Percentiles rank a stretch among this genome's conserved stretches.
phyloP scores from a whole-genome alignment of 2,329 filamentous ascomycete species.

The Botrytis paeoniae region DNA sequence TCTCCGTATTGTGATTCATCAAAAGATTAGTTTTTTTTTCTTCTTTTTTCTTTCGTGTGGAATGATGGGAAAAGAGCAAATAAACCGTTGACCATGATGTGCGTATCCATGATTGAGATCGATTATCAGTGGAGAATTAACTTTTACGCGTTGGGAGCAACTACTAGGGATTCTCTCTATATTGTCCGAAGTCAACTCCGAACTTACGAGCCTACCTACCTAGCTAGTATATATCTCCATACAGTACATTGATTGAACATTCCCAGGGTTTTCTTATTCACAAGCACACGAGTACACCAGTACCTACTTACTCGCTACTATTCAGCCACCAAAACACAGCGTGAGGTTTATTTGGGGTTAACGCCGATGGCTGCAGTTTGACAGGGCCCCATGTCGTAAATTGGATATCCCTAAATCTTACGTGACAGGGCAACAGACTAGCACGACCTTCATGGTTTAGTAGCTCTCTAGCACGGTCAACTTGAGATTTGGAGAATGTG shows the following conservation, averaged over 20 bases:
- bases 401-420: constrained; percentile 18
- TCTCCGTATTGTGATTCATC: not conserved
- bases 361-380: constrained; percentile 11
- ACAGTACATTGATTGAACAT: not conserved
- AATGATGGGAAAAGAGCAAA: not conserved
- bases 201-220: not conserved
- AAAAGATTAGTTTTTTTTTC: not conserved
- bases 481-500: not conserved
- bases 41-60: not conserved
- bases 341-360: constrained; percentile 8
- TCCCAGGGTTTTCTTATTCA: not conserved
- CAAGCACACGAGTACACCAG: not conserved
- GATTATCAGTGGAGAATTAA: constrained; percentile 5
- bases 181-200: constrained; percentile 28
- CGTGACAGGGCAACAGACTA: constrained; percentile 8
- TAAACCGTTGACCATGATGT: not conserved
- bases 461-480: not conserved
- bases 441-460: constrained; percentile 1
- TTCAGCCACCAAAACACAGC: constrained; percentile 12
- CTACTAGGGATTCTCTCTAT: constrained; percentile 8
- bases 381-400: constrained; percentile 14
- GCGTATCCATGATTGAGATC: not conserved
- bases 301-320: not conserved
- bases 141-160: constrained; percentile 23
- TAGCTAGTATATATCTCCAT: not conserved